A percentile compares a stretch with the other conserved stretches of the same genome.
Conservation (phyloP, 345 rosid genomes). For the Brassica cretica region DNA sequence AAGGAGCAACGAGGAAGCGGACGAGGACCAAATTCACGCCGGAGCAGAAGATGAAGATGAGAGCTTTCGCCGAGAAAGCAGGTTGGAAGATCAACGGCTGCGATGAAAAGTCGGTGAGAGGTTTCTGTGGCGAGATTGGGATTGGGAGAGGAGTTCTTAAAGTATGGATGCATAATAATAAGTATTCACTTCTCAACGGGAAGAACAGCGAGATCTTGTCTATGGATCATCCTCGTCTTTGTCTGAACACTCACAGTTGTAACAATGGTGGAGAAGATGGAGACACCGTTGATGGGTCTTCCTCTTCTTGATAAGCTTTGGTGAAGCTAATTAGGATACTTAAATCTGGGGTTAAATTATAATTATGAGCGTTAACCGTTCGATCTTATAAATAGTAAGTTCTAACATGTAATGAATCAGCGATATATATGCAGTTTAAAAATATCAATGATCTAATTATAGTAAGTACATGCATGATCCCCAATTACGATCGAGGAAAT, state of each 20-base stretch:
- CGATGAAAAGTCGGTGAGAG: slow-evolving; percentile 51
- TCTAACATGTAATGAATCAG: slow-evolving; percentile 33
- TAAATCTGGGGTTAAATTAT: neutral
- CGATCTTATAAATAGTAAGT: neutral
- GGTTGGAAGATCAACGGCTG: slow-evolving; percentile 72
- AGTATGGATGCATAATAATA: slow-evolving; percentile 88
- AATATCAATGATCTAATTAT: slow-evolving; percentile 12
- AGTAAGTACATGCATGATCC: slow-evolving; percentile 24
- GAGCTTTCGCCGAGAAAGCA: slow-evolving; percentile 58
- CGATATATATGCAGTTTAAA: slow-evolving; percentile 1
- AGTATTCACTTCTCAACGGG: slow-evolving; percentile 48
- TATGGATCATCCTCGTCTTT: slow-evolving; percentile 15
- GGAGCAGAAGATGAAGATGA: slow-evolving; percentile 75
- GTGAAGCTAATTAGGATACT: slow-evolving; percentile 15
- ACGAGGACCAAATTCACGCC: slow-evolving; percentile 68
- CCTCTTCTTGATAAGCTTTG: slow-evolving; percentile 25
- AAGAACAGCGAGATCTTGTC: slow-evolving; percentile 33
- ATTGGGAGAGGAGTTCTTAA: slow-evolving; percentile 68
- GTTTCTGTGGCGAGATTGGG: slow-evolving; percentile 62
- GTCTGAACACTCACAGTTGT: slow-evolving; percentile 22
- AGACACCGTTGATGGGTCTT: slow-evolving; percentile 33
- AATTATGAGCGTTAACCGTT: slow-evolving; percentile 29
- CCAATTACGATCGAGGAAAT: slow-evolving; percentile 2
- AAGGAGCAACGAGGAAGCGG: slow-evolving; percentile 48
- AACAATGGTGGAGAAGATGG: slow-evolving; percentile 15